Base-by-base conservation (phyloP, 2,329 filamentous ascomycete genomes). In the Colletotrichum trifolii region DNA sequence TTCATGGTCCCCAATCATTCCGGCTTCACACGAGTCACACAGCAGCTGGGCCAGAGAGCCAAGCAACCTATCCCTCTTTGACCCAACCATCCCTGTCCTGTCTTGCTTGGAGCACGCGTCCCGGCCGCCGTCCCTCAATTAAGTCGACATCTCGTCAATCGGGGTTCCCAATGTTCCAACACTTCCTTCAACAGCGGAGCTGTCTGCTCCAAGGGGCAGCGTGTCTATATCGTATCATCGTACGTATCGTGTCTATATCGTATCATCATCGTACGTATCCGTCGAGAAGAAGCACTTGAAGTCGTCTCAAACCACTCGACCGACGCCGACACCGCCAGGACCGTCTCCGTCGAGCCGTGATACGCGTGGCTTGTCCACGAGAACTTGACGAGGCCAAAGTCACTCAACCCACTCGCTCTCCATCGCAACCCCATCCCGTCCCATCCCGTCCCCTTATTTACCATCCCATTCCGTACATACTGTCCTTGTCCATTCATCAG, bases 151-250 rank as follows among this genome's bases (percentile, higher is more conserved):
- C 40, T 66, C 53, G 47, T 63, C 58, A 52, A 35, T 47, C 63
- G 33, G 25, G 15, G 8, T 40, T 45, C 36, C 42, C 36, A 48
- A 62, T 66, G 63, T 63, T 57, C 49, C 53, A 39, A 38, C 58
- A 62, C 59, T 63, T 62, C 33, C 58, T 62, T 66, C 63, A 62
- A 62, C 58, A 66, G 63, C 63, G 60, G 63, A 66, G 63, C 63
- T 66, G 52, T 63, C 63, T 66, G 63, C 63, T 66, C 63, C 63
- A 65, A 54, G 63, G 54, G 63, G 58, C 48, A 66, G 63, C 42
- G 53, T 62, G 58, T 63, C 39, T 48, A 47, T 63, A 62, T 63
- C 58, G 58, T 61, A 56, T 54, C 25, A 39, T 15, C 39, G 17
- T 45, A 54, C 61, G 25, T 15, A 33, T 61, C 46, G 53, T 62